Evolutionary conservation across 1,139 yeast genomes (phyloP).

Genomic region (Diutina pseudorugosa): DNA sequence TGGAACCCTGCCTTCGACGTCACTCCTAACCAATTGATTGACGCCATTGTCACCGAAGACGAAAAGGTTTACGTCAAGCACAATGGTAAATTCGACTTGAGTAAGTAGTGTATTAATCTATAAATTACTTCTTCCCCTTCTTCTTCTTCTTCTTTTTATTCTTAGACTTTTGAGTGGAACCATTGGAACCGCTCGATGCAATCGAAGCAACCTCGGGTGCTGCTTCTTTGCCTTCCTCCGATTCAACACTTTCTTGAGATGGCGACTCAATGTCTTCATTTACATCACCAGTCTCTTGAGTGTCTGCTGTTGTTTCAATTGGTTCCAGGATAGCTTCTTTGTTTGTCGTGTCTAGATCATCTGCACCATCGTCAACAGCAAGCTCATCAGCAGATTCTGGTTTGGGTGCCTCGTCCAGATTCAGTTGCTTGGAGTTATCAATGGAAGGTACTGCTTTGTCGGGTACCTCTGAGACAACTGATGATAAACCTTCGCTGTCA

Average conservation of each 20-base stretch:
- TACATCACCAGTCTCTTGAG: not conserved
- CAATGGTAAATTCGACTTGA: constrained; percentile 7
- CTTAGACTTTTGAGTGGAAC: not conserved
- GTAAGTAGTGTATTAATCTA: not conserved
- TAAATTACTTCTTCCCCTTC: constrained; percentile 1
- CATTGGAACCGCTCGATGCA: not conserved
- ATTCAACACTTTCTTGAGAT: not conserved
- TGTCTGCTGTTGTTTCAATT: not conserved
- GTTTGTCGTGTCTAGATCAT: not conserved
- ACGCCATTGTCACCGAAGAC: constrained; percentile 77
- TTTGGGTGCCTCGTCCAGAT: not conserved
- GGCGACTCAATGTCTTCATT: not conserved
- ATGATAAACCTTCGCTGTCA: not conserved
- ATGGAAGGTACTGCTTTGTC: not conserved
- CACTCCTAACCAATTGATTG: constrained; percentile 72
- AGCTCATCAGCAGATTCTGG: not conserved
- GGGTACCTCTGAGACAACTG: not conserved
- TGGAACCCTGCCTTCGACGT: constrained; percentile 98
- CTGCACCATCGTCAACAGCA: not conserved
- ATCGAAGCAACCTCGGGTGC: not conserved
- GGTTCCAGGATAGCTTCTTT: not conserved
- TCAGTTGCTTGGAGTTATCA: not conserved
- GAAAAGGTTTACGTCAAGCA: constrained; percentile 6
- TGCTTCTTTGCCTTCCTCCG: not conserved
- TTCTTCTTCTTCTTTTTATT: constrained; percentile 2